Conservation (phyloP, 106 monocot genomes). For the Allium fistulosum region DNA sequence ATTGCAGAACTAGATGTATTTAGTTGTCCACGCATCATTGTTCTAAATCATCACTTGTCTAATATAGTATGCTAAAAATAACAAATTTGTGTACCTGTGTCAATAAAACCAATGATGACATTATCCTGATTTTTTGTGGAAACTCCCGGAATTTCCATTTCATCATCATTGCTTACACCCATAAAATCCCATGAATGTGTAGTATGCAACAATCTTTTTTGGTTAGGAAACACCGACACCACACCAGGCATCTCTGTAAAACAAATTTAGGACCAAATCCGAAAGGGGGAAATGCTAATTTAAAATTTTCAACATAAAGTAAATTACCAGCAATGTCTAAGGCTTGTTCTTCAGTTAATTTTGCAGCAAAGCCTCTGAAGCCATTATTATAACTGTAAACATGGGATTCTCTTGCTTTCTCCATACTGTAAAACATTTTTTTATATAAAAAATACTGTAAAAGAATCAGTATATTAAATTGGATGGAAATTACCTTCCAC, state of each 20-base stretch:
- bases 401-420: slow-evolving; percentile 60
- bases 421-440: slow-evolving; percentile 24
- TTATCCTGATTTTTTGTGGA: slow-evolving; percentile 81
- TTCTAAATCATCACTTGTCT: background rate
- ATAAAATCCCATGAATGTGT: slow-evolving; percentile 97
- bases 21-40: no score
- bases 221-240: slow-evolving; percentile 71
- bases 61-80: background rate
- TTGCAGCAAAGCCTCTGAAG: slow-evolving; percentile 88
- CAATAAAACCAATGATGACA: slow-evolving; percentile 90
- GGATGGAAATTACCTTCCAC: slow-evolving; percentile 52
- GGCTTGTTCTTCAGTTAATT: slow-evolving; percentile 64
- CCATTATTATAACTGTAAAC: slow-evolving; percentile 66
- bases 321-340: slow-evolving; percentile 39
- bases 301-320: no score
- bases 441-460: background rate
- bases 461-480: background rate
- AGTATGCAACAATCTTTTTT: slow-evolving; percentile 61
- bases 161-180: slow-evolving; percentile 47
- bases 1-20: no score
- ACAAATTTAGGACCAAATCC: no score
- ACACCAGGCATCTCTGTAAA: slow-evolving; percentile 60
- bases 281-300: no score
- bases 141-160: slow-evolving; percentile 60
- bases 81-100: slow-evolving; percentile 39